These are phyloP conservation scores for Didymella keratinophila DNA, from an alignment of 2,329 filamentous ascomycete species.

Conservation along the genomic window DNA sequence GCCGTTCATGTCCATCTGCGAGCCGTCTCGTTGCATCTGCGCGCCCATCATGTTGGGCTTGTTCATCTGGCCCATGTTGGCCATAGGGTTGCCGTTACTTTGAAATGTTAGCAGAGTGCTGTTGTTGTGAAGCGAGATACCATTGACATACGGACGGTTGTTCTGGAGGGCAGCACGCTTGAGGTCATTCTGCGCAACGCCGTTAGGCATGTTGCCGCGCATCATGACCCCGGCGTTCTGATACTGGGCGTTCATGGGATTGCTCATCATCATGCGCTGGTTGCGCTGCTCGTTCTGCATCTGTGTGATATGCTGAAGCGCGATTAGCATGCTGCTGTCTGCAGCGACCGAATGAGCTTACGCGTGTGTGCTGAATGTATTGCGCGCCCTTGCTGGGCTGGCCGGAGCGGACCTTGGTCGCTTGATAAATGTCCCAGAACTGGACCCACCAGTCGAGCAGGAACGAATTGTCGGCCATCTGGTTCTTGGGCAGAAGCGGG, in stretches of 20 bases:
- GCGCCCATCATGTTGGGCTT: constrained; percentile 67
- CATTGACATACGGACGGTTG: constrained; percentile 70
- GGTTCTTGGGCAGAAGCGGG: constrained; percentile 69
- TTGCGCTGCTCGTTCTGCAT: constrained; percentile 71
- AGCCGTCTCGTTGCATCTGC: constrained; percentile 87
- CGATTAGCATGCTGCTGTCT: background rate
- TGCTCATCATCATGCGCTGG: constrained; percentile 77
- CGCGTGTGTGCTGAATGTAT: constrained; percentile 85
- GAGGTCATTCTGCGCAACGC: constrained; percentile 68
- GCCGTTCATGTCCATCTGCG: constrained; percentile 84
- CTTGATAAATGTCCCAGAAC: constrained; percentile 95
- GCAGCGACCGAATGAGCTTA: constrained; percentile 55
- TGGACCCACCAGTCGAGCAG: constrained; percentile 97
- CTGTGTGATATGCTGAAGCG: constrained; percentile 68
- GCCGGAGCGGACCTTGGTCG: constrained; percentile 68
- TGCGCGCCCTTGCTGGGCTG: constrained; percentile 59
- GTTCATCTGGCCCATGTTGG: constrained; percentile 69
- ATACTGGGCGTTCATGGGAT: constrained; percentile 56
- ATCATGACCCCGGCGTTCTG: constrained; percentile 65
- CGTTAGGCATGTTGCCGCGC: constrained; percentile 67
- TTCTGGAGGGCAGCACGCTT: constrained; percentile 81
- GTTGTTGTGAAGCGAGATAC: background rate
- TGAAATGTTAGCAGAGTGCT: constrained; percentile 21
- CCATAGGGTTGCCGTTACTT: constrained; percentile 59
- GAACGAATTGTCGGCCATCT: constrained; percentile 77